Evolutionary conservation across 768 basidiomycete genomes (phyloP), one percentile per base, ranked within the genome.

Genomic region (Macrocybe gigantea): DNA sequence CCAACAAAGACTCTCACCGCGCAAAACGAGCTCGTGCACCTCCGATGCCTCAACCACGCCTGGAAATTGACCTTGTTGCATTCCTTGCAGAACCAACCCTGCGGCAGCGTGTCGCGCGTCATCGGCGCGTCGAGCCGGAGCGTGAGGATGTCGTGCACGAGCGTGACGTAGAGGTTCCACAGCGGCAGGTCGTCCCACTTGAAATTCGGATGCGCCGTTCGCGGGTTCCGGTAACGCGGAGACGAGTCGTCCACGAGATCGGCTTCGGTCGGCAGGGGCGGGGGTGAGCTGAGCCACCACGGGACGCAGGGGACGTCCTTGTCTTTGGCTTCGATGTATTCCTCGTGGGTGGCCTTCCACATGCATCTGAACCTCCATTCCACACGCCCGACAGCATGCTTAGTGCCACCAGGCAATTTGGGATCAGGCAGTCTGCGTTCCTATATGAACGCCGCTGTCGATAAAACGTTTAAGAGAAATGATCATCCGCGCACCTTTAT

Each of bases 271-370:
- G 42, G 3, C 10, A n/a, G 29, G 35, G 42, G 10, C 13, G 22
- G 22, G 7, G 29, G 1, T 33, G 42, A 34, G 9, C 14, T 10
- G 8, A 7, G 22, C 36, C 11, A 11, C 11, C 11, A 14, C 2
- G 31, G 32, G n/a, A 13, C 32, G 10, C 12, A 32, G 29, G 36
- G 36, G 14, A 14, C 4, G 11, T 38, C 36, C 32, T 33, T 44
- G 22, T 13, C 29, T 33, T 44, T 44, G 42, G 32, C 42, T 44
- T 44, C 35, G 22, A 34, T 41, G 15, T 55, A 48, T 53, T 72
- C 67, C 57, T 80, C 77, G 3, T 77, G 78, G 15, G 77, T 78
- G 5, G 70, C 60, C 8, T 65, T 66, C 79, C 79, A 81, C 42
- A 65, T 56, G 29, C 77, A 64, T n/a, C 59, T 63, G 37, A 79